Base-by-base conservation (phyloP, 192 early-diverging fungal genomes). In the Mortierella antarctica region DNA sequence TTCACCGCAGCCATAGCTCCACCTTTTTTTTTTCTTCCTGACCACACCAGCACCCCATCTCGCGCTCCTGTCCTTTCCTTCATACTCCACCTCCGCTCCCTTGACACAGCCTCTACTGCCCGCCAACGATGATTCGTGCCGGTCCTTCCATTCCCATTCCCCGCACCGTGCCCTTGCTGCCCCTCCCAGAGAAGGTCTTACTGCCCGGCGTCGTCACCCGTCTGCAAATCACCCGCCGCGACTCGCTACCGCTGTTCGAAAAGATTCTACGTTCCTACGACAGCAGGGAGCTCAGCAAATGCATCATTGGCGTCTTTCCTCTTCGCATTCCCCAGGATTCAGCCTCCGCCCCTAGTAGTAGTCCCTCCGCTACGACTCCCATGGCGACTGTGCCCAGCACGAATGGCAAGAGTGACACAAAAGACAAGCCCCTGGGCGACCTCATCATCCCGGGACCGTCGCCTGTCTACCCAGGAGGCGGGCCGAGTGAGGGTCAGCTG, bases 141-240 rank as follows among this genome's bases (percentile, higher is more conserved):
- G 57, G 63, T 48, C 57, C 62, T 42, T 44, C 82, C 53, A 72
- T 72, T 41, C 42, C 68, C 41, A 77, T 84, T 52, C 88, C 88
- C 5, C 71, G 74, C 14, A 73, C 77, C 21, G 52, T 89, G 13
- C 86, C 87, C 17, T 50, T 89, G 15, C 65, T 89, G 7, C 84
- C 86, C 10, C 74, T 89, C 40, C 80, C 83, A 21, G 86, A 87
- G 63, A 89, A 87, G 55, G 89, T 93, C 6, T 77, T 94, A 14
- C 73, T 93, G 21, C 93, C 93, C 13, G 88, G 88, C n/a, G 83
- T 90, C 10, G 89, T 92, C 10, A 72, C 89, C 45, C 84, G 89
- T 5, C 62, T 91, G 48, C 85, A 84, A 62, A 87, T 94, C 59
- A 72, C 80, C 23, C 81, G 88, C 18, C 71, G 83, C 67, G 87